Evolutionary conservation across 2,329 filamentous ascomycete genomes (phyloP).

Genomic region (Verticillium longisporum): DNA sequence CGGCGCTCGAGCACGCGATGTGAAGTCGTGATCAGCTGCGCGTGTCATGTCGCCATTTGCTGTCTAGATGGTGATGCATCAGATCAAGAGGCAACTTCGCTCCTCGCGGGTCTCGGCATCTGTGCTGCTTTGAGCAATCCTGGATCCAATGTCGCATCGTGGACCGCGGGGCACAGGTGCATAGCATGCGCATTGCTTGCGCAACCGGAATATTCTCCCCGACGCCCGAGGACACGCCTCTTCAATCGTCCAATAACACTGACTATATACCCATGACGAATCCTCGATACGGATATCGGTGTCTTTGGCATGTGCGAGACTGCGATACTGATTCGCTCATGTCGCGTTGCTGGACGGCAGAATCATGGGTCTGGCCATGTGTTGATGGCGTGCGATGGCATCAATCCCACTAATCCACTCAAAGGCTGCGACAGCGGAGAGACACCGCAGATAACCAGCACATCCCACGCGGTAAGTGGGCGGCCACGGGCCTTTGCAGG

Average conservation of each 20-base stretch:
- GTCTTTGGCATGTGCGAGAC: background rate
- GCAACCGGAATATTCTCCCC: background rate
- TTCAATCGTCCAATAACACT: background rate
- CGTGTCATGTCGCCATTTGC: background rate
- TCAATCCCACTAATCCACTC: background rate
- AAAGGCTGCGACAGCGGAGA: no score
- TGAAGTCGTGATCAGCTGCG: background rate
- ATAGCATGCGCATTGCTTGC: background rate
- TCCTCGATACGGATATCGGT: background rate
- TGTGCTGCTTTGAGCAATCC: background rate
- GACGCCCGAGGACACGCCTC: background rate
- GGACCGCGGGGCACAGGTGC: background rate
- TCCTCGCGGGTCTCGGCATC: background rate
- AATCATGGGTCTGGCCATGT: background rate
- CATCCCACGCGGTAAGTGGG: background rate
- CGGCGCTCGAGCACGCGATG: background rate
- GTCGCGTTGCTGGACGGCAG: background rate
- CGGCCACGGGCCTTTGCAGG: background rate
- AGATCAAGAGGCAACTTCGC: background rate
- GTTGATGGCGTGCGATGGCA: constrained; percentile 1
- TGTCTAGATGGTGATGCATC: background rate
- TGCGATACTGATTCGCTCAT: background rate
- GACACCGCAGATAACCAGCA: background rate
- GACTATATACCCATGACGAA: background rate
- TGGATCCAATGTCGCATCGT: background rate